Evolutionary conservation across 208 protist species (phyloP), one percentile per base, ranked within the genome.

Genomic region (Crithidia fasciculata): DNA sequence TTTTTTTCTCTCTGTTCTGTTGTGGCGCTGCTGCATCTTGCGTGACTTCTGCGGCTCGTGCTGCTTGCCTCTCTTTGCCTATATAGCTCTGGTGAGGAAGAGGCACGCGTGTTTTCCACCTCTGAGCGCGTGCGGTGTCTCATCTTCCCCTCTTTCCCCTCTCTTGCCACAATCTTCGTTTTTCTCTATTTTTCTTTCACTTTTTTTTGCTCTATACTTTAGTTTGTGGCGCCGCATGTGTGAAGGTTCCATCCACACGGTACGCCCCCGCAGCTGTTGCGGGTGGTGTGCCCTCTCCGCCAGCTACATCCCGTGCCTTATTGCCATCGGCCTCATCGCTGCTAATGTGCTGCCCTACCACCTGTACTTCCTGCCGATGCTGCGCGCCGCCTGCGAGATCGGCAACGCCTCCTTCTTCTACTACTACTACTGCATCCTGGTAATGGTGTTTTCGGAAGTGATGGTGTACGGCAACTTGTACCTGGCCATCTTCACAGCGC

Each of bases 391-490:
- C n/a, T 92, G 79, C 67, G 57, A 52, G 36, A 19, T 52, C 4
- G 82, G 82, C 43, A 63, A 66, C 0, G 85, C 72, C 12, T 87
- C 83, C 12, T 85, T 72, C 60, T 47, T 85, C 8, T 92, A 87
- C 57, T 92, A 84, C 71, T 76, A 81, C 69, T 92, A 91, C 62
- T 88, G 79, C 39, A 54, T 82, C 43, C 9, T 68, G 19, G 44
- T 84, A 19, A 92, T 92, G 71, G 5, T 83, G 3, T 72, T 89
- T 45, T 61, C 82, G 8, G 83, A 84, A 69, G 18, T 74, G 12
- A 85, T 92, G 78, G 83, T 95, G 28, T 92, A 87, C 58, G 50
- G 77, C 40, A 91, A 90, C 72, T 78, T 91, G 5, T 81, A 68
- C 16, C 19, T 82, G 8, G 84, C 82, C 19, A 67, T 91, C 41